Evolutionary conservation across 139 green algal species (phyloP).

Genomic region (Chlorella sp.): DNA sequence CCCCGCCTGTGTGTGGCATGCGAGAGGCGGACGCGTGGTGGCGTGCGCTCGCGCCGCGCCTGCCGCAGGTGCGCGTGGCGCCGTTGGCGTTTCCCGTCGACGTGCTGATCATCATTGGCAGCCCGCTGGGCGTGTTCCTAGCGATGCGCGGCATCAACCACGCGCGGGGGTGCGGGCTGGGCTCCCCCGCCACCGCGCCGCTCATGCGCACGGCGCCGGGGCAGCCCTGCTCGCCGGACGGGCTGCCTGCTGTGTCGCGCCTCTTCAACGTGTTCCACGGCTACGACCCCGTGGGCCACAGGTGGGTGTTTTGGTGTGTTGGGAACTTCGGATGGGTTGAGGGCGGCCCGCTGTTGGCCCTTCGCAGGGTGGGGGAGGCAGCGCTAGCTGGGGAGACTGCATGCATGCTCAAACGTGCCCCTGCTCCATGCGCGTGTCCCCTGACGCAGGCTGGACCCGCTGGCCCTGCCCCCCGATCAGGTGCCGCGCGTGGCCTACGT

Average conservation of each 20-base stretch:
- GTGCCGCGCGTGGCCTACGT: constrained; percentile 22
- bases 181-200: constrained; percentile 24
- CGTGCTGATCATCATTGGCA: constrained; percentile 67
- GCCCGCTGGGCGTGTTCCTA: constrained; percentile 75
- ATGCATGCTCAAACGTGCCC: too few relatives aligned
- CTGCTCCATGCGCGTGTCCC: too few relatives aligned
- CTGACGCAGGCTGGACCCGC: constrained; percentile 61
- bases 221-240: constrained; percentile 27
- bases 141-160: constrained; percentile 59
- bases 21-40: too few relatives aligned
- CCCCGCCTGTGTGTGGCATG: too few relatives aligned
- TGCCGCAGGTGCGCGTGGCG: too few relatives aligned
- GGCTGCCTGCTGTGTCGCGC: constrained; percentile 55
- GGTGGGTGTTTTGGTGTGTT: not conserved
- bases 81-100: too few relatives aligned
- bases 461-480: constrained; percentile 20
- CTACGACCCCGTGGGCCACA: constrained; percentile 64
- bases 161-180: constrained; percentile 33
- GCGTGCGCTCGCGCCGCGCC: too few relatives aligned
- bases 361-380: not conserved
- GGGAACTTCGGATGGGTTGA: not conserved
- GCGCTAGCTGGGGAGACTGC: too few relatives aligned
- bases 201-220: constrained; percentile 19
- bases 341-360: not conserved
- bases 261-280: constrained; percentile 80